Evolutionary conservation across 2,329 filamentous ascomycete species (phyloP).

Genomic region (Colletotrichum acutatum): DNA sequence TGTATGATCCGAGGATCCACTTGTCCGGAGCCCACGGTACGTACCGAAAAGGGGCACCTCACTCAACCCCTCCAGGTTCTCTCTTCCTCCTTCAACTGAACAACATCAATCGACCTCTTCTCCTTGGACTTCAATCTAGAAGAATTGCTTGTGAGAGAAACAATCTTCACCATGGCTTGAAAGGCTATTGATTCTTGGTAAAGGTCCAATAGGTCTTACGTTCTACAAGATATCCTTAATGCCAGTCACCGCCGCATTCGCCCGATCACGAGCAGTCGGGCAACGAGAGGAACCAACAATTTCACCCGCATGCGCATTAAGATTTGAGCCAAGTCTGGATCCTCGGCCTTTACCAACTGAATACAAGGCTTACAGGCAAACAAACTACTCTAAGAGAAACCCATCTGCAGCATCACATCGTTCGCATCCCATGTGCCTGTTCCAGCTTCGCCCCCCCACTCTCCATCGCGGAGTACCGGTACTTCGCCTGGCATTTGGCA

Average conservation of each 20-base stretch:
- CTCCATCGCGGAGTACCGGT: background rate
- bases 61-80: background rate
- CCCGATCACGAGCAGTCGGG: background rate
- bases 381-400: background rate
- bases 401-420: conserved; percentile 5
- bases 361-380: too few relatives aligned
- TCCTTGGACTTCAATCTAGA: background rate
- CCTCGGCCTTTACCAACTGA: background rate
- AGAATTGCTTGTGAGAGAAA: too few relatives aligned
- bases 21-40: background rate
- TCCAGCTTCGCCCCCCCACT: background rate
- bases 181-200: too few relatives aligned
- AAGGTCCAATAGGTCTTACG: background rate
- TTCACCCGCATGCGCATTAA: background rate
- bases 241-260: background rate
- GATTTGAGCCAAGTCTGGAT: conserved; percentile 8
- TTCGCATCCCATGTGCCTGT: background rate
- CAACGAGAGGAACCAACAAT: background rate
- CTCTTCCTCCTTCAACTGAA: too few relatives aligned
- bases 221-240: background rate
- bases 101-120: background rate
- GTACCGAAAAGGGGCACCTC: background rate
- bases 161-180: rapidly evolving
- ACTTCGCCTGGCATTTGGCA: background rate
- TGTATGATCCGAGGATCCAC: background rate